A percentile compares a stretch with the other conserved stretches of the same genome.
phyloP scores from a whole-genome alignment of 1,139 yeast species.

The Candida smagusa region DNA sequence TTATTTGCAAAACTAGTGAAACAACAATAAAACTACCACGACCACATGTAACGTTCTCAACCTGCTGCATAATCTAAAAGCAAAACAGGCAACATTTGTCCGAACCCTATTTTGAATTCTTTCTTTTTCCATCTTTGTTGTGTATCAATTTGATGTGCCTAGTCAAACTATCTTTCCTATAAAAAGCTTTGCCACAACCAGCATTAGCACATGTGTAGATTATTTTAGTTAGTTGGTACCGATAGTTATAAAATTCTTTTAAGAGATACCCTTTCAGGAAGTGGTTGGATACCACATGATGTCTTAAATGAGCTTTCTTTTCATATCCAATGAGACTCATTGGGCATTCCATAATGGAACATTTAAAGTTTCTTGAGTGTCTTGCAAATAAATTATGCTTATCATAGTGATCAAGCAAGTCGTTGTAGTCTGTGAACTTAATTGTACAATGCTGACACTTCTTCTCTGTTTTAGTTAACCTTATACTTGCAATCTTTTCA shows the following conservation, averaged over 20 bases:
- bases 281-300: conserved; percentile 63
- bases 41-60: no score
- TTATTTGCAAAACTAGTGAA: no score
- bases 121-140: conserved; percentile 28
- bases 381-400: conserved; percentile 9
- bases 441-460: conserved; percentile 9
- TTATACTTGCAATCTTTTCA: no score
- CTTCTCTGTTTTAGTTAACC: background rate
- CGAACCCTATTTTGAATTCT: background rate
- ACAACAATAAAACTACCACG: no score
- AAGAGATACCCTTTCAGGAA: conserved; percentile 17
- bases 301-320: conserved; percentile 55
- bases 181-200: conserved; percentile 52
- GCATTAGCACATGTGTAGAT: conserved; percentile 17
- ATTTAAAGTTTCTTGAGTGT: conserved; percentile 24
- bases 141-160: conserved; percentile 56
- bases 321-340: conserved; percentile 61
- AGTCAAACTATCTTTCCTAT: conserved; percentile 54
- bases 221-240: conserved; percentile 5
- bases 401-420: conserved; percentile 13
- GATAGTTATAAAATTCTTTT: conserved; percentile 11
- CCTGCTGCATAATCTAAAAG: no score
- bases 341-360: conserved; percentile 57
- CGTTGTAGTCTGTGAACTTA: conserved; percentile 9
- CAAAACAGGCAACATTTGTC: no score